A percentile compares a stretch with the other conserved stretches of the same genome.
phyloP scores from a whole-genome alignment of 2,329 filamentous ascomycete genomes.

The Bipolaris zeicola region DNA sequence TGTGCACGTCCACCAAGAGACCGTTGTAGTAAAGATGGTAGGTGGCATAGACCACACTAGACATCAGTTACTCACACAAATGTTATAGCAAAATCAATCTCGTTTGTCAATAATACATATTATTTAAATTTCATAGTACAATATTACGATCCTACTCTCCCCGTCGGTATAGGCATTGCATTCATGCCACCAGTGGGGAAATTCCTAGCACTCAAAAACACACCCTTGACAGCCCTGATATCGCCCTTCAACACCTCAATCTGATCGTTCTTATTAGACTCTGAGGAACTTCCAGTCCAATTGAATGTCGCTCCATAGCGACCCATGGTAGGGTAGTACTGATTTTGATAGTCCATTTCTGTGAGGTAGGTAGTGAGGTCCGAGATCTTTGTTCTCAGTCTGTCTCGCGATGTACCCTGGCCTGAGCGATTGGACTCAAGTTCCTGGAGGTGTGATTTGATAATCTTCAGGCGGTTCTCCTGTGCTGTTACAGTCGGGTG shows the following conservation, averaged over 20 bases:
- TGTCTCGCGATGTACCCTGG: constrained; percentile 57
- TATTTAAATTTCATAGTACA: neutral
- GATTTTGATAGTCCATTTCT: constrained; percentile 48
- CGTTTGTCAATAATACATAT: too few species aligned
- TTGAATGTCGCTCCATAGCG: constrained; percentile 32
- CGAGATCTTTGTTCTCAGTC: constrained; percentile 55
- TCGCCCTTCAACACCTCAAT: constrained; percentile 74
- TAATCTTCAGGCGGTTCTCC: constrained; percentile 55
- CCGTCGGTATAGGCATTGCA: constrained; percentile 25
- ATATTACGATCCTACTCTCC: constrained; percentile 25
- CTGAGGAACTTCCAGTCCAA: constrained; percentile 45
- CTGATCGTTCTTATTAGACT: constrained; percentile 68
- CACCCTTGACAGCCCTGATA: constrained; percentile 79
- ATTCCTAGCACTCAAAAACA: constrained; percentile 74
- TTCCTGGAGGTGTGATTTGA: constrained; percentile 59
- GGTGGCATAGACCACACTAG: too few species aligned
- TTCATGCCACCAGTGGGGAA: constrained; percentile 58
- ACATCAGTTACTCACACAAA: too few species aligned
- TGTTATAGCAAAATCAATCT: too few species aligned
- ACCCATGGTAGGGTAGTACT: constrained; percentile 51
- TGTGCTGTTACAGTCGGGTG: constrained; percentile 47
- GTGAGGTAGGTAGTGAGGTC: constrained; percentile 68
- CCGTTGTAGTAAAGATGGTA: too few species aligned
- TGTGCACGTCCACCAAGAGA: too few species aligned
- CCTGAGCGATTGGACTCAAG: constrained; percentile 57